phyloP scores from a whole-genome alignment of 1,284 basidiomycete genomes.

The Trametes hirsuta region DNA sequence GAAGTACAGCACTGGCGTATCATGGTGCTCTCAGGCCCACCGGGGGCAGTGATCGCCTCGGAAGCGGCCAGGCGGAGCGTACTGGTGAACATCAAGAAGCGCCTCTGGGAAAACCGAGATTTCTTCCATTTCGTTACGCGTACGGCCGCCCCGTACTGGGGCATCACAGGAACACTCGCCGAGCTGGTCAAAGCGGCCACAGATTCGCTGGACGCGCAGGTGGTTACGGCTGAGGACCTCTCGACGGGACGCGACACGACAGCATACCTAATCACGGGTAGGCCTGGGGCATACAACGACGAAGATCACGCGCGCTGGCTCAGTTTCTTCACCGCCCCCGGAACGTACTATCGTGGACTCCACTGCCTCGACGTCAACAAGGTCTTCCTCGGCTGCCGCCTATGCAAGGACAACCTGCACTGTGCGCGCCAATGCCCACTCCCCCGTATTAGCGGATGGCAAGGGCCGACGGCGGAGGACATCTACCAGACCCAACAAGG shows the following conservation, averaged over 20 bases:
- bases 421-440: constrained; percentile 3
- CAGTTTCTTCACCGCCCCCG: background rate
- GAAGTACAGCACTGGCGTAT: constrained; percentile 1
- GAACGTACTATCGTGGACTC: background rate
- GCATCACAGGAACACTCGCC: background rate
- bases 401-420: constrained; percentile 6
- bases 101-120: background rate
- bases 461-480: background rate
- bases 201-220: background rate
- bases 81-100: background rate
- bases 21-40: constrained; percentile 1
- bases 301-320: background rate
- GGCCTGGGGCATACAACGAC: background rate
- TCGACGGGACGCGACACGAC: background rate
- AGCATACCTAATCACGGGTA: constrained; percentile 1
- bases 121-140: background rate
- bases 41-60: background rate
- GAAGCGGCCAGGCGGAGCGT: background rate
- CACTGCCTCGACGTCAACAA: background rate
- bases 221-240: background rate
- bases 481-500: too few relatives aligned
- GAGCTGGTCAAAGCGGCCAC: background rate
- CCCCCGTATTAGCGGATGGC: background rate
- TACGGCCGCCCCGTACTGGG: background rate
- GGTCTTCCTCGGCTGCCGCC: constrained; percentile 1